Percentiles rank a stretch among this genome's conserved stretches.
phyloP scores from a whole-genome alignment of 2,329 filamentous ascomycete species.

The Penicillium palitans region DNA sequence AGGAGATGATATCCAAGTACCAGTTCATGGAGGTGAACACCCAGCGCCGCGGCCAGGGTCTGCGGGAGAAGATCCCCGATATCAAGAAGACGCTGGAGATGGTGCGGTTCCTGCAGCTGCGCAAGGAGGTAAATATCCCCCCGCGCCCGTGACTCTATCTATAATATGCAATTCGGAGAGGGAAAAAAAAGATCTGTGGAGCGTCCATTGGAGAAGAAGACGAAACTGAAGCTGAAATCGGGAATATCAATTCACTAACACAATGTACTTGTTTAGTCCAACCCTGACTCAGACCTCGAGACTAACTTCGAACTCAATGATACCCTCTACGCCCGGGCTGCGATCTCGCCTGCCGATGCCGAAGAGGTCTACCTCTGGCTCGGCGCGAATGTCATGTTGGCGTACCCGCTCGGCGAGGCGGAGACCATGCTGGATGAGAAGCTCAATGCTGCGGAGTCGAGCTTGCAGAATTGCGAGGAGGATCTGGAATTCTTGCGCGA shows the following conservation, averaged over 20 bases:
- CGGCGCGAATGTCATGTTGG: slow-evolving; percentile 97
- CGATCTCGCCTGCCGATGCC: slow-evolving; percentile 68
- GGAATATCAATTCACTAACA: not conserved
- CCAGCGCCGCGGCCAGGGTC: slow-evolving; percentile 73
- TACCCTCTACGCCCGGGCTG: slow-evolving; percentile 86
- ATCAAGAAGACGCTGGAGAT: slow-evolving; percentile 95
- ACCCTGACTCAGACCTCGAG: slow-evolving; percentile 64
- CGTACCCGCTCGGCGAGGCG: slow-evolving; percentile 88
- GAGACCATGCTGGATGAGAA: slow-evolving; percentile 76
- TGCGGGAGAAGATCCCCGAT: slow-evolving; percentile 95
- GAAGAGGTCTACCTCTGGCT: slow-evolving; percentile 96
- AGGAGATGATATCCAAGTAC: slow-evolving; percentile 75
- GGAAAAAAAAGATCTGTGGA: too few species aligned
- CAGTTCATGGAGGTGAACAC: slow-evolving; percentile 99
- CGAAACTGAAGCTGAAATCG: not conserved
- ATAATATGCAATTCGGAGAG: not conserved
- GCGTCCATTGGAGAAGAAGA: too few species aligned
- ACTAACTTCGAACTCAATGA: slow-evolving; percentile 97
- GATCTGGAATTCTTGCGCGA: slow-evolving; percentile 93
- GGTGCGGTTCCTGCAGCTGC: slow-evolving; percentile 78
- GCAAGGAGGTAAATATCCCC: slow-evolving; percentile 61
- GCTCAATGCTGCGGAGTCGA: slow-evolving; percentile 74
- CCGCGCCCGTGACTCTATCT: not conserved
- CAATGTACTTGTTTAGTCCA: slow-evolving; percentile 18
- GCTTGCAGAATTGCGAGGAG: slow-evolving; percentile 85